phyloP scores from a whole-genome alignment of 2,329 filamentous ascomycete species.

The Monosporascus sp. region DNA sequence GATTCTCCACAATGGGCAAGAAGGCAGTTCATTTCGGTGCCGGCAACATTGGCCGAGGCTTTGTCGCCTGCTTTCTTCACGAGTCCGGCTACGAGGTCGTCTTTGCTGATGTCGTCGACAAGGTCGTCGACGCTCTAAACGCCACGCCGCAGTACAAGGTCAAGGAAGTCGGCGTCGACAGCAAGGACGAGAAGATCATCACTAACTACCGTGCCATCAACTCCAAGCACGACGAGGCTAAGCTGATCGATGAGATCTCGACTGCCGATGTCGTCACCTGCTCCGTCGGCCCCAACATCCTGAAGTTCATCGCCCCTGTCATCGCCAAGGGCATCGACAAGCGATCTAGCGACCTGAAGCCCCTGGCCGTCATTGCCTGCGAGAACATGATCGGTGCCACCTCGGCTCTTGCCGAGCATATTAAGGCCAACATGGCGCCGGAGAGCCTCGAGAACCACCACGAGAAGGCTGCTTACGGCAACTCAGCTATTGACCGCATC shows the following conservation, averaged over 20 bases:
- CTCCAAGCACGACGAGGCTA: conserved; percentile 76
- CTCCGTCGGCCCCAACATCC: conserved; percentile 91
- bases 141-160: conserved; percentile 75
- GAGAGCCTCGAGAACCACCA: conserved; percentile 63
- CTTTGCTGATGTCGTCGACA: conserved; percentile 90
- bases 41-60: conserved; percentile 81
- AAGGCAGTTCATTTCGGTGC: conserved; percentile 82
- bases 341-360: conserved; percentile 58
- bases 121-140: conserved; percentile 75
- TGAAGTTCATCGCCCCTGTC: conserved; percentile 92
- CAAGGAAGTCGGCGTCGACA: conserved; percentile 84
- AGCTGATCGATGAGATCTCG: conserved; percentile 79
- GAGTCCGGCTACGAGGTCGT: conserved; percentile 93
- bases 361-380: conserved; percentile 90
- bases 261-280: conserved; percentile 91
- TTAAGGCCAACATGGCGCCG: conserved; percentile 69
- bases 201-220: conserved; percentile 97
- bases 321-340: conserved; percentile 90
- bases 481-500: conserved; percentile 97
- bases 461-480: conserved; percentile 81
- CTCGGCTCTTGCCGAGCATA: conserved; percentile 76
- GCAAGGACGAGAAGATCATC: conserved; percentile 75
- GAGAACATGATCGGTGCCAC: conserved; percentile 97
- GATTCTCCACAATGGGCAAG: conserved; percentile 41
- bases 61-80: conserved; percentile 87